Percentiles rank a stretch among this genome's conserved stretches.
These are phyloP conservation scores for Exophiala spinifera DNA, from an alignment of 2,329 filamentous ascomycete genomes.

Conservation along the genomic window DNA sequence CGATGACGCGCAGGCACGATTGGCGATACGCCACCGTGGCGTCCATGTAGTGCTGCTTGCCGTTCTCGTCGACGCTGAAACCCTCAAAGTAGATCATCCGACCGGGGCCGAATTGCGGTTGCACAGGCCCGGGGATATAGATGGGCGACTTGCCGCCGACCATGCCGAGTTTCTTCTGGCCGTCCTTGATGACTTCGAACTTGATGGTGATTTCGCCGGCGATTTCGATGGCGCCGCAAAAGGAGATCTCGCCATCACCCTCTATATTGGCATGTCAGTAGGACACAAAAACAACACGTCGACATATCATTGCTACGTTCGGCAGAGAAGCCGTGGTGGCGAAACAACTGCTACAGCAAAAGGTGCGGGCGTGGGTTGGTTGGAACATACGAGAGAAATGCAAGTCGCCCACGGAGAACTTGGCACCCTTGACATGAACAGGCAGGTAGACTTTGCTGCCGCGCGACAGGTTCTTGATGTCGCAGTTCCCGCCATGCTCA, in stretches of 20 bases:
- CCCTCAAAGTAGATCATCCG: conserved; percentile 75
- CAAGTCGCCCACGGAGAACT: conserved; percentile 85
- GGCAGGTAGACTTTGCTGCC: conserved; percentile 83
- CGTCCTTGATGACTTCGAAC: conserved; percentile 80
- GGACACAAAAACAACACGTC: too few species aligned
- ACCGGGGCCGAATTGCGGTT: conserved; percentile 81
- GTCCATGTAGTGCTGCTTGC: conserved; percentile 87
- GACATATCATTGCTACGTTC: neutral
- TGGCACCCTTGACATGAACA: conserved; percentile 78
- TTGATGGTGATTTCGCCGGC: conserved; percentile 87
- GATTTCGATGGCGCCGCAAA: conserved; percentile 91
- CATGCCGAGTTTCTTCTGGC: conserved; percentile 69
- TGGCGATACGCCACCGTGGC: conserved; percentile 83
- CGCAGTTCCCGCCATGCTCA: conserved; percentile 86
- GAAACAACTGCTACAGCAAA: too few species aligned
- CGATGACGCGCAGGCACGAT: conserved; percentile 72
- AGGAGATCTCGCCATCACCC: conserved; percentile 87
- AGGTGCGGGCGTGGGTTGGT: too few species aligned
- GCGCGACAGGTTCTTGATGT: conserved; percentile 81
- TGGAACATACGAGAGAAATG: conserved; percentile 65
- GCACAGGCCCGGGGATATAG: conserved; percentile 81
- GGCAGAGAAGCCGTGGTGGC: too few species aligned
- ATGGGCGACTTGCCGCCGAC: conserved; percentile 65
- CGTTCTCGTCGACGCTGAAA: conserved; percentile 82
- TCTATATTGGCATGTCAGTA: conserved; percentile 43